Evolutionary conservation across 495 filamentous ascomycete species (phyloP).

Genomic region (Penicillium mononematosum): DNA sequence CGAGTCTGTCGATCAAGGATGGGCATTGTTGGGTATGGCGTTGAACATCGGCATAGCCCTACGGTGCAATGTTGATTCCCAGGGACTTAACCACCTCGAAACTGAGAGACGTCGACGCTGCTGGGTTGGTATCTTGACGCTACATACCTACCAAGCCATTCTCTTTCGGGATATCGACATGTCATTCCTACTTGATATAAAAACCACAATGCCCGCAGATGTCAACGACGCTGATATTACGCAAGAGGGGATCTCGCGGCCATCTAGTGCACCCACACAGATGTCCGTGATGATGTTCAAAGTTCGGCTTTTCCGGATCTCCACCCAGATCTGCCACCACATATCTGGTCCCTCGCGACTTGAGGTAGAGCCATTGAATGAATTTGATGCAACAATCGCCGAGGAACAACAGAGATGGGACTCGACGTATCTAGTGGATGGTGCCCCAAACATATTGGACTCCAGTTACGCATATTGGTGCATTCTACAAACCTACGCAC

Average conservation of each 20-base stretch:
- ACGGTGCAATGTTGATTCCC: conserved; percentile 8
- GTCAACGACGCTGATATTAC: conserved; percentile 24
- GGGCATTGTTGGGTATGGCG: conserved; percentile 23
- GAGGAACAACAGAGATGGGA: conserved; percentile 23
- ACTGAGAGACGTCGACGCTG: conserved; percentile 22
- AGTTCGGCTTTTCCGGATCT: conserved; percentile 20
- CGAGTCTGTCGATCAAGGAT: conserved; percentile 20
- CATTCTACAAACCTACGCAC: conserved; percentile 23
- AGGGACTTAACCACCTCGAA: conserved; percentile 11
- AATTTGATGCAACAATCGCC: conserved; percentile 15
- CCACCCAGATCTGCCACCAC: conserved; percentile 18
- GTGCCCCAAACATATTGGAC: conserved; percentile 20
- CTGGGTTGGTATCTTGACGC: conserved; percentile 22
- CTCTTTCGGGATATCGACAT: conserved; percentile 24
- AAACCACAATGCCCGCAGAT: conserved; percentile 13
- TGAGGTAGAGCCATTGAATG: background rate
- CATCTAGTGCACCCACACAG: conserved; percentile 21
- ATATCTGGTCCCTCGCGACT: conserved; percentile 11
- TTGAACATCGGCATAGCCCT: conserved; percentile 25
- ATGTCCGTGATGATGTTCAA: conserved; percentile 26
- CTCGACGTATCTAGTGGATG: conserved; percentile 16
- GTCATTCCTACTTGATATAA: conserved; percentile 18
- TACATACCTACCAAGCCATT: conserved; percentile 26
- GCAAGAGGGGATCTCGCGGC: conserved; percentile 4
- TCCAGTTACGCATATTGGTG: conserved; percentile 24